Conservation (phyloP, 805 yeast genomes). For the Candida awuae region DNA sequence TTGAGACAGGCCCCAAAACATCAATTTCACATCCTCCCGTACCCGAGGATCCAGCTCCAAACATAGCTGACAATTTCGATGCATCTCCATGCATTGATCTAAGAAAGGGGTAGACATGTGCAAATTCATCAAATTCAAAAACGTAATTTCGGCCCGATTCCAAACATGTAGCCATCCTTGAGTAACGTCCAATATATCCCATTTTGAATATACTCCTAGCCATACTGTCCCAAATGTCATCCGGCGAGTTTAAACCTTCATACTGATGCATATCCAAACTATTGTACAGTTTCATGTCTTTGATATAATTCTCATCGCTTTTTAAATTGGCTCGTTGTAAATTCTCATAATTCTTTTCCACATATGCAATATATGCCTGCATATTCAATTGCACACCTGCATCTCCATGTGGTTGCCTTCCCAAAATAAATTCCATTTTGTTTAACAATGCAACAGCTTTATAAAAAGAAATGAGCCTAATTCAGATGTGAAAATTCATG, state of each 20-base stretch:
- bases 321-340: neutral
- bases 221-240: conserved; percentile 10
- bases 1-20: neutral
- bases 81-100: conserved; percentile 2
- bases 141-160: conserved; percentile 7
- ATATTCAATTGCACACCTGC: no score
- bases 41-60: no score
- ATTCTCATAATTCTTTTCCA: conserved; percentile 4
- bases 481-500: no score
- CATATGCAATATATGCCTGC: no score
- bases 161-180: conserved; percentile 9
- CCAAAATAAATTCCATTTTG: no score
- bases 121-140: conserved; percentile 9
- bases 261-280: conserved; percentile 5
- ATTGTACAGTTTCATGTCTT: conserved; percentile 7
- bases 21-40: no score
- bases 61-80: neutral
- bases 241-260: conserved; percentile 4
- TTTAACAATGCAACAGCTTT: no score
- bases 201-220: conserved; percentile 4
- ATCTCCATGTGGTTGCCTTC: no score
- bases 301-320: neutral
- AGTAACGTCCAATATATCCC: conserved; percentile 11
- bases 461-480: no score
- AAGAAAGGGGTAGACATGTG: conserved; percentile 11